Conservation (phyloP, 306 rosid genomes). For the Prunus dulcis region DNA sequence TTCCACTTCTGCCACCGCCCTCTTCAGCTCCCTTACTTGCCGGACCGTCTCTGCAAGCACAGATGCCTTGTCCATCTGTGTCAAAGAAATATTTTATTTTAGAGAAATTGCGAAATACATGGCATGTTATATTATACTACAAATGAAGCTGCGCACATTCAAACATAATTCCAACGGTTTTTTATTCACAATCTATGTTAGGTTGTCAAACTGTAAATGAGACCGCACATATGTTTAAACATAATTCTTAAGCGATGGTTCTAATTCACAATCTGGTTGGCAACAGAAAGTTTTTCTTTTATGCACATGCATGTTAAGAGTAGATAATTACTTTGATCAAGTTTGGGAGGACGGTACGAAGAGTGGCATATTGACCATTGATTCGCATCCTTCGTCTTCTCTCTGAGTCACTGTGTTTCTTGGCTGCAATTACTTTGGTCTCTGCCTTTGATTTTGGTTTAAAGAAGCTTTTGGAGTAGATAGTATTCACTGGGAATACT, state of each 20-base stretch:
- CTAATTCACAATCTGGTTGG: too few species aligned
- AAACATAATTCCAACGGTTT: not conserved
- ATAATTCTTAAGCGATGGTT: too few species aligned
- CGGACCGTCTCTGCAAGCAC: constrained; percentile 53
- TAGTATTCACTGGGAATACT: constrained; percentile 17
- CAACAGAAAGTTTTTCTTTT: not conserved
- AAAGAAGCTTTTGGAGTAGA: constrained; percentile 24
- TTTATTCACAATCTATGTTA: not conserved
- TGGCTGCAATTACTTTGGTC: constrained; percentile 43
- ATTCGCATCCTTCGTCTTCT: constrained; percentile 68
- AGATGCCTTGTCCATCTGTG: constrained; percentile 71
- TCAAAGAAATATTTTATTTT: not conserved
- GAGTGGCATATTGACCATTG: constrained; percentile 61
- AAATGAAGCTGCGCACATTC: too few species aligned
- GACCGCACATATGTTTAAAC: too few species aligned
- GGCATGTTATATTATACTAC: too few species aligned
- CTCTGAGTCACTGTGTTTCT: constrained; percentile 73
- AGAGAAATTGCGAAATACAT: not conserved
- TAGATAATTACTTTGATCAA: constrained; percentile 45
- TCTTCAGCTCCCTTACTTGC: constrained; percentile 51
- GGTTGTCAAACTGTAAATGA: too few species aligned
- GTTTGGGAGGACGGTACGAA: constrained; percentile 51
- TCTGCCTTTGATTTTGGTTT: constrained; percentile 52
- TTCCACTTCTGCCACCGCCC: constrained; percentile 39
- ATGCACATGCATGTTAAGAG: not conserved